Conservation (phyloP, 441 rosid genomes). For the Bocquillonia castaneifolia region DNA sequence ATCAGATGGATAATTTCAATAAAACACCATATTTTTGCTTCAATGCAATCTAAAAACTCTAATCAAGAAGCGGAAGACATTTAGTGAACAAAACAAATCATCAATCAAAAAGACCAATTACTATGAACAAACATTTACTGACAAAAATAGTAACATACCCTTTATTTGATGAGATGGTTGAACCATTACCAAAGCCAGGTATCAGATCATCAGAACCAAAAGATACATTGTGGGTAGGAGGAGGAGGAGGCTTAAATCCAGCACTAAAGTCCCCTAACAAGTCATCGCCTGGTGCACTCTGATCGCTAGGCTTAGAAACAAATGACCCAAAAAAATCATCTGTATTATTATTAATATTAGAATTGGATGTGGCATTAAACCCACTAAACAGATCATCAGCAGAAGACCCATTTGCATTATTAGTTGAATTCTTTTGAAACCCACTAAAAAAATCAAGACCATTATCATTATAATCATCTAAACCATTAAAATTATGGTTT, state of each 20-base stretch:
- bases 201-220: conserved; percentile 58
- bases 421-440: conserved; percentile 29
- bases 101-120: conserved; percentile 10
- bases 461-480: conserved; percentile 18
- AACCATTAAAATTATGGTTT: conserved; percentile 30
- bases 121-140: no score
- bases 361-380: conserved; percentile 29
- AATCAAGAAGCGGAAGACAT: no score
- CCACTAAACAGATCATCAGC: conserved; percentile 61
- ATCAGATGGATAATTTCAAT: no score
- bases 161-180: conserved; percentile 29
- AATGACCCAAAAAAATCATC: conserved; percentile 48
- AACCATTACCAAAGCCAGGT: conserved; percentile 57
- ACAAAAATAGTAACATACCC: conserved; percentile 36
- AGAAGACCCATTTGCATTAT: conserved; percentile 28
- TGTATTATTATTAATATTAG: conserved; percentile 11
- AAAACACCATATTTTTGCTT: no score
- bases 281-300: conserved; percentile 38
- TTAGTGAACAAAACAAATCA: conserved; percentile 3
- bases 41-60: no score
- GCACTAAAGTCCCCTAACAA: conserved; percentile 49
- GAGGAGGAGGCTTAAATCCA: conserved; percentile 27
- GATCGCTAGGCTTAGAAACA: conserved; percentile 34
- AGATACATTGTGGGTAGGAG: conserved; percentile 30
- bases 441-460: conserved; percentile 49